Conservation (phyloP, 257 asterid genomes). For the Parsonsia alboflavescens region DNA sequence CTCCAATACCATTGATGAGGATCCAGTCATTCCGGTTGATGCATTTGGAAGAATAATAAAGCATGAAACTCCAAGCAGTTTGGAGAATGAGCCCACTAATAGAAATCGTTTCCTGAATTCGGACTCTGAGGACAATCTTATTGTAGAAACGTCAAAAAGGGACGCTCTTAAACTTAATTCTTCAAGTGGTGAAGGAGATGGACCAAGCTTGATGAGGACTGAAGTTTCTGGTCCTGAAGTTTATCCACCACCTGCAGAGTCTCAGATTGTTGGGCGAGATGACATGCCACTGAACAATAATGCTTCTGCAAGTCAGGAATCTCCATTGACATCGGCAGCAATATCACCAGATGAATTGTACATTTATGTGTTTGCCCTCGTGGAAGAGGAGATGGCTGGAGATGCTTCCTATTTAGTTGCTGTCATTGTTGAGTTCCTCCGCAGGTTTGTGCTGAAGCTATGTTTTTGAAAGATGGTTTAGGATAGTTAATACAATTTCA, state of each 20-base stretch:
- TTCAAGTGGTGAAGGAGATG: constrained; percentile 37
- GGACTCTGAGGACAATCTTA: constrained; percentile 47
- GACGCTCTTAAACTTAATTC: constrained; percentile 29
- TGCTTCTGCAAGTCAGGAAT: constrained; percentile 45
- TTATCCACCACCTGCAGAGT: constrained; percentile 35
- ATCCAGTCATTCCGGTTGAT: constrained; percentile 29
- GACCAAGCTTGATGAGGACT: constrained; percentile 25
- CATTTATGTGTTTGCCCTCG: constrained; percentile 56
- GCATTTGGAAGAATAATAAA: constrained; percentile 37
- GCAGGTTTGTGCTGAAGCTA: constrained; percentile 47
- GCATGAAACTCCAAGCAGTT: constrained; percentile 31
- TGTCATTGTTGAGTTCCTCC: constrained; percentile 75
- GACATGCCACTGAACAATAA: constrained; percentile 41
- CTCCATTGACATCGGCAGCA: constrained; percentile 63
- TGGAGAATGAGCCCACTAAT: constrained; percentile 31
- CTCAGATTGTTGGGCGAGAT: constrained; percentile 37
- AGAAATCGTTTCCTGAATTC: constrained; percentile 40
- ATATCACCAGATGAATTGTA: constrained; percentile 64
- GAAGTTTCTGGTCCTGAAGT: constrained; percentile 38
- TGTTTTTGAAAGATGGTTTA: neutral
- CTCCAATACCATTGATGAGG: constrained; percentile 28
- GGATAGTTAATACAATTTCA: neutral
- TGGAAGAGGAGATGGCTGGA: constrained; percentile 89
- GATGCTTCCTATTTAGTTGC: constrained; percentile 82
- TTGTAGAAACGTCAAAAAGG: constrained; percentile 14